Evolutionary conservation across 164 flowering plant genomes (phyloP).

Genomic region (Litsea cubeba): DNA sequence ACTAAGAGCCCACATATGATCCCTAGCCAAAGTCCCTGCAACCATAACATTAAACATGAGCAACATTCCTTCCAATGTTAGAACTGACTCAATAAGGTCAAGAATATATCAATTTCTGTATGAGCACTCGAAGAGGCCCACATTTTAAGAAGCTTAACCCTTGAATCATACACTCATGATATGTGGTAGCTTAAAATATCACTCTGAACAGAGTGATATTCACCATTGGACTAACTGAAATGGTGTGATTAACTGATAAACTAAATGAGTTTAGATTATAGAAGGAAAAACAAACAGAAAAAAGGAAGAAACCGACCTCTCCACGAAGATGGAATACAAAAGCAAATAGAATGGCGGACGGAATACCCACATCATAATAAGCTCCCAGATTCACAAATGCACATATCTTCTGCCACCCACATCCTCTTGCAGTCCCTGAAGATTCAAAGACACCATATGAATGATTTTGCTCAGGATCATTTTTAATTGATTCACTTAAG

Average conservation of each 20-base stretch:
- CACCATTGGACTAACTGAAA: too few species aligned
- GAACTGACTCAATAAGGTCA: neutral
- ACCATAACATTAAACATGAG: neutral
- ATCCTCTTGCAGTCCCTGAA: constrained; percentile 64
- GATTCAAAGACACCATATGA: neutral
- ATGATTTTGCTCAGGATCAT: too few species aligned
- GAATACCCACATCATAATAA: constrained; percentile 52
- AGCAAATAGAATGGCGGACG: constrained; percentile 46
- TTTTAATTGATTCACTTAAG: too few species aligned
- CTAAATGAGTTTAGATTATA: neutral
- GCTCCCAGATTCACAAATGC: constrained; percentile 54
- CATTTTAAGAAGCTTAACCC: neutral
- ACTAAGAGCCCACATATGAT: constrained; percentile 52
- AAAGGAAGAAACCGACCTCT: constrained; percentile 24
- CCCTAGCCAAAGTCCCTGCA: constrained; percentile 77
- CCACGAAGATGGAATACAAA: constrained; percentile 51
- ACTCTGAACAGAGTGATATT: too few species aligned
- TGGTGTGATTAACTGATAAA: too few species aligned
- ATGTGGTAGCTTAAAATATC: too few species aligned
- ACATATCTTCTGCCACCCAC: constrained; percentile 65
- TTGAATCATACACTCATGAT: neutral
- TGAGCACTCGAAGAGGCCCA: too few species aligned
- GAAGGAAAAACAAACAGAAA: neutral
- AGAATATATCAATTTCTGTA: too few species aligned
- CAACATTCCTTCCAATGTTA: neutral